phyloP scores from a whole-genome alignment of 257 asterid genomes.

The Galeopsis tetrahit region DNA sequence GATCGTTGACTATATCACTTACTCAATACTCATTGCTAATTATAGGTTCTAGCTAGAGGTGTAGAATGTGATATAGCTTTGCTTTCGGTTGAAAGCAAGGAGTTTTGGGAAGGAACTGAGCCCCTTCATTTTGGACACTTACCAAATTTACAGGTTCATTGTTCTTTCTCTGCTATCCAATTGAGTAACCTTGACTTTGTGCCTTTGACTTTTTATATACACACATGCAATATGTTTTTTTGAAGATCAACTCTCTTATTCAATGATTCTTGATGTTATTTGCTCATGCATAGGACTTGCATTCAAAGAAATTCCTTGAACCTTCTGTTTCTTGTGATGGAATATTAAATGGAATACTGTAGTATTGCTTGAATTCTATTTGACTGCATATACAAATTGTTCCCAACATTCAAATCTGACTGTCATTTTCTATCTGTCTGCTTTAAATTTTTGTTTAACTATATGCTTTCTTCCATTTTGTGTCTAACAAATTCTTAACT shows the following conservation, averaged over 20 bases:
- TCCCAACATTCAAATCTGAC: slow-evolving; percentile 12
- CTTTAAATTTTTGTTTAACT: neutral
- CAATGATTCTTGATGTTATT: neutral
- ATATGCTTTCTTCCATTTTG: slow-evolving; percentile 17
- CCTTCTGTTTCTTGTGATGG: slow-evolving; percentile 5
- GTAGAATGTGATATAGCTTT: slow-evolving; percentile 92
- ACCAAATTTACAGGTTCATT: slow-evolving; percentile 78
- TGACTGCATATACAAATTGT: neutral
- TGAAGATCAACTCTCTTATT: slow-evolving; percentile 14
- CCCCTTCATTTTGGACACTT: slow-evolving; percentile 75
- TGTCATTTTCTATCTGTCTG: neutral
- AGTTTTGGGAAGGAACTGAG: slow-evolving; percentile 85
- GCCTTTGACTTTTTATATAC: neutral
- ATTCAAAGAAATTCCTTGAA: neutral
- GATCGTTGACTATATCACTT: slow-evolving; percentile 21
- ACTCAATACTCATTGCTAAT: slow-evolving; percentile 34
- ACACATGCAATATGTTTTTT: neutral
- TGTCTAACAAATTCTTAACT: slow-evolving; percentile 6
- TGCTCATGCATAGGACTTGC: slow-evolving; percentile 5
- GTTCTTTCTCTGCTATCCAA: slow-evolving; percentile 22
- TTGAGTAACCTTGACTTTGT: slow-evolving; percentile 13
- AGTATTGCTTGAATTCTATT: slow-evolving; percentile 11
- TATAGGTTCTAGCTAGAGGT: slow-evolving; percentile 88
- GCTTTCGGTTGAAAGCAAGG: slow-evolving; percentile 77
- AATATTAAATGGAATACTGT: neutral